Evolutionary conservation across 176 grass and related monocot genomes (phyloP).

Genomic region (Zoysia pacifica): DNA sequence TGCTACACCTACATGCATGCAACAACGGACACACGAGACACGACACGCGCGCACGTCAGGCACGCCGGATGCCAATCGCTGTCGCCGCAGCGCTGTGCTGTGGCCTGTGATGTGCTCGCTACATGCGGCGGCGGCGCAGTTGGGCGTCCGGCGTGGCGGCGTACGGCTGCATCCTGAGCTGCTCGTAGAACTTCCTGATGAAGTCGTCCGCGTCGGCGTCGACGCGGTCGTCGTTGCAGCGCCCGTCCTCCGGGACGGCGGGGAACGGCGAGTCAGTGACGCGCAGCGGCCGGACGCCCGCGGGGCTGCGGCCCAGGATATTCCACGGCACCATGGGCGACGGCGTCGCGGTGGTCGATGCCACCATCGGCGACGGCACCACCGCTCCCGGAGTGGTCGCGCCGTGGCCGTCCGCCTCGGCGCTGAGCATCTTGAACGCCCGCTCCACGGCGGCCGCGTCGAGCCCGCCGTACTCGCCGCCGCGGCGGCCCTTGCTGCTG

Average conservation of each 20-base stretch:
- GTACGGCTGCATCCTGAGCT: conserved; percentile 70
- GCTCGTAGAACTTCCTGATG: conserved; percentile 84
- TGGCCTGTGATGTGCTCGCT: background rate
- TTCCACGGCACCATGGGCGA: conserved; percentile 62
- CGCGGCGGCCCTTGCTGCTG: background rate
- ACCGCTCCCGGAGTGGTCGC: conserved; percentile 2
- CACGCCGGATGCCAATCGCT: background rate
- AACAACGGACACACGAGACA: background rate
- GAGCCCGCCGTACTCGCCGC: conserved; percentile 30
- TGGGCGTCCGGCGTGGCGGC: conserved; percentile 46
- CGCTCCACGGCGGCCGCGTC: conserved; percentile 65
- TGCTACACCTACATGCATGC: conserved; percentile 1
- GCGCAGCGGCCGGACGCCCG: conserved; percentile 62
- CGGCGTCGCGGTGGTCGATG: conserved; percentile 42
- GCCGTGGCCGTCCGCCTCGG: conserved; percentile 42
- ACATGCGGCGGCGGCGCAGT: conserved; percentile 1
- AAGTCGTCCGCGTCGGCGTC: conserved; percentile 84
- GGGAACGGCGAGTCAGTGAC: conserved; percentile 94
- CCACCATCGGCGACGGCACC: background rate
- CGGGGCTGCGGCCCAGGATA: conserved; percentile 64
- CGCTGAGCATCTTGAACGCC: conserved; percentile 77
- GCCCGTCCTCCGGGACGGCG: conserved; percentile 53
- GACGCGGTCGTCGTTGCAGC: conserved; percentile 41
- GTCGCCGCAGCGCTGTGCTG: background rate
- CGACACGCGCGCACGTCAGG: background rate